A percentile compares a stretch with the other conserved stretches of the same genome.
phyloP scores from a whole-genome alignment of 2,329 filamentous ascomycete species.

The Mycogone perniciosa region DNA sequence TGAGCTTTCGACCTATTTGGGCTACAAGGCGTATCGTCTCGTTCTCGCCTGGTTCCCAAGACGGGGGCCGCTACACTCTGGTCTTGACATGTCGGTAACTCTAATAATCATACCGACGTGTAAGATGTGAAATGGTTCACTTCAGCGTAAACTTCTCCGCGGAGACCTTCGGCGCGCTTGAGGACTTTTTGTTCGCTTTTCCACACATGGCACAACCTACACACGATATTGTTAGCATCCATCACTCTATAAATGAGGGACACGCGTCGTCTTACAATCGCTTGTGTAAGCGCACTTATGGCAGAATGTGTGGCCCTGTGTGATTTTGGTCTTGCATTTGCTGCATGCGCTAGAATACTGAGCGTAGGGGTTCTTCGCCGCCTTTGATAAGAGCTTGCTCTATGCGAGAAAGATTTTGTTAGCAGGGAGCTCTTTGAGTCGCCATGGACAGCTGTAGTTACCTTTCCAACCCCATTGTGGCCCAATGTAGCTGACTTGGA shows the following conservation, averaged over 20 bases:
- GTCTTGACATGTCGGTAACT: too few species aligned
- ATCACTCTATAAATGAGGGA: background rate
- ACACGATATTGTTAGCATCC: constrained; percentile 11
- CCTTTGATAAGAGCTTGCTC: constrained; percentile 59
- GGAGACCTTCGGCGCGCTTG: constrained; percentile 46
- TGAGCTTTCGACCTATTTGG: too few species aligned
- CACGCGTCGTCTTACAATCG: constrained; percentile 40
- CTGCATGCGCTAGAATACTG: constrained; percentile 56
- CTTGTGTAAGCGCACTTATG: constrained; percentile 57
- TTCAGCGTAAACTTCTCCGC: constrained; percentile 59
- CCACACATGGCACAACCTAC: constrained; percentile 59
- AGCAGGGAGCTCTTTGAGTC: background rate
- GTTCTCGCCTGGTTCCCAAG: too few species aligned
- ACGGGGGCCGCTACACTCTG: too few species aligned
- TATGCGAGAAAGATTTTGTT: constrained; percentile 19
- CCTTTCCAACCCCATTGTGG: constrained; percentile 54
- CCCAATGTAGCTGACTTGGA: constrained; percentile 49
- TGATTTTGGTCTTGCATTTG: constrained; percentile 57
- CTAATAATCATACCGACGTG: too few species aligned
- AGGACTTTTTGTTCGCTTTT: constrained; percentile 47
- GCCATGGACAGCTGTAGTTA: constrained; percentile 19
- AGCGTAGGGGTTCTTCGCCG: constrained; percentile 60
- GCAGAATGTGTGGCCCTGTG: constrained; percentile 54
- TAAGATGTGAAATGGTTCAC: too few species aligned
- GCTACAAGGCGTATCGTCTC: too few species aligned